Conservation (phyloP, 2,329 filamentous ascomycete species). For the Coniochaeta pulveracea region DNA sequence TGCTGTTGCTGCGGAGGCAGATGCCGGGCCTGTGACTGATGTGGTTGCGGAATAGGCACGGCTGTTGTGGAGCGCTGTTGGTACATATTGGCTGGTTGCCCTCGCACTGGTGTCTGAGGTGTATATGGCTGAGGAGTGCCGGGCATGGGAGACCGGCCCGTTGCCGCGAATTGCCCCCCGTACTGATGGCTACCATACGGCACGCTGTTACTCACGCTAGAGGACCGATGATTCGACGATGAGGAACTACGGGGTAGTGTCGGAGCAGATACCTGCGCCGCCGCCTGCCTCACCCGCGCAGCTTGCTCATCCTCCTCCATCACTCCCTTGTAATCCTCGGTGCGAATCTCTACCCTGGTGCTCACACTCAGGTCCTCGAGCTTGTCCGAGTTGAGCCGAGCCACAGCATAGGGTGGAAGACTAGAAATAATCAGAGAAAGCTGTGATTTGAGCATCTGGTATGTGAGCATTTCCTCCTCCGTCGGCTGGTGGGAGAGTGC, state of each 20-base stretch:
- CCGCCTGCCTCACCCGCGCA: slow-evolving; percentile 28
- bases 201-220: slow-evolving; percentile 20
- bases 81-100: slow-evolving; percentile 23
- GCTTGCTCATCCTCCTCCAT: slow-evolving; percentile 74
- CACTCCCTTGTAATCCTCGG: slow-evolving; percentile 62
- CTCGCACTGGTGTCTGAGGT: slow-evolving; percentile 27
- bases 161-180: slow-evolving; percentile 34
- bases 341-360: slow-evolving; percentile 63
- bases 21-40: slow-evolving; percentile 24
- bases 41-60: slow-evolving; percentile 24
- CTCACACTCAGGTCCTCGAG: slow-evolving; percentile 75
- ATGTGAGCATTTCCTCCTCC: slow-evolving; percentile 48
- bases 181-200: slow-evolving; percentile 33
- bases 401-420: slow-evolving; percentile 74
- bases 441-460: slow-evolving; percentile 65
- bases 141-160: slow-evolving; percentile 31
- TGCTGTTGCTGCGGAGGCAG: slow-evolving; percentile 26
- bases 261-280: slow-evolving; percentile 16
- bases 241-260: no score
- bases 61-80: slow-evolving; percentile 25
- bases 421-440: slow-evolving; percentile 61
- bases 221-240: slow-evolving; percentile 13
- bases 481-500: slow-evolving; percentile 53
- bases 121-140: slow-evolving; percentile 20
- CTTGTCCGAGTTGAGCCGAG: slow-evolving; percentile 77